These are phyloP conservation scores for Fereydounia khargensis DNA, from an alignment of 1,284 basidiomycete genomes.

Conservation along the genomic window DNA sequence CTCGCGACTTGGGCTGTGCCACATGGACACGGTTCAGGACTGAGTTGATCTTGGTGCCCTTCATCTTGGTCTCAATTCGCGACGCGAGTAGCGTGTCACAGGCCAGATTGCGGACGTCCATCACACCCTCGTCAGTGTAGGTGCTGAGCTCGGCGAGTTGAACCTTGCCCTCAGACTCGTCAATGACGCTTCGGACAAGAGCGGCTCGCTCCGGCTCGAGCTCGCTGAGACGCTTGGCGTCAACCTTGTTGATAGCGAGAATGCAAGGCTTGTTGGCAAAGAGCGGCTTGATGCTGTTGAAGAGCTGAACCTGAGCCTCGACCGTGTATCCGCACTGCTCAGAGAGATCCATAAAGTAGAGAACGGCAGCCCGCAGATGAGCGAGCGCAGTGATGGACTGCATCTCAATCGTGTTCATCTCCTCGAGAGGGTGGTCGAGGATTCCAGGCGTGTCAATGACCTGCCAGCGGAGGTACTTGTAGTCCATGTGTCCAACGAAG, in stretches of 20 bases:
- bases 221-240: conserved; percentile 45
- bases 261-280: conserved; percentile 57
- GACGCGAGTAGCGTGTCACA: conserved; percentile 53
- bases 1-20: conserved; percentile 48
- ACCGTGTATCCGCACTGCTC: conserved; percentile 57
- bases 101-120: conserved; percentile 51
- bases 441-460: conserved; percentile 57
- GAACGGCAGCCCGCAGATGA: conserved; percentile 52
- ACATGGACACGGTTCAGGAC: conserved; percentile 56
- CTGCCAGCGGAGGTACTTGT: conserved; percentile 58
- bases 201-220: conserved; percentile 47
- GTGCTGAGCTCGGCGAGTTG: conserved; percentile 52
- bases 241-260: conserved; percentile 55
- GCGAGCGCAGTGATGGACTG: conserved; percentile 57
- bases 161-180: conserved; percentile 48
- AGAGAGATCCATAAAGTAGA: conserved; percentile 57
- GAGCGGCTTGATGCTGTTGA: conserved; percentile 57
- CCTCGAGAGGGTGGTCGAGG: conserved; percentile 56
- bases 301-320: conserved; percentile 56
- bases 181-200: conserved; percentile 44
- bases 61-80: conserved; percentile 53
- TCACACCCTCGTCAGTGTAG: conserved; percentile 56
- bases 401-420: conserved; percentile 59
- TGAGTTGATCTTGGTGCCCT: conserved; percentile 51
- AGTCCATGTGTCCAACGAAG: conserved; percentile 58